Percentiles rank a stretch among this genome's conserved stretches.
phyloP scores from a whole-genome alignment of 306 rosid genomes.

The Potentilla sterilis region DNA sequence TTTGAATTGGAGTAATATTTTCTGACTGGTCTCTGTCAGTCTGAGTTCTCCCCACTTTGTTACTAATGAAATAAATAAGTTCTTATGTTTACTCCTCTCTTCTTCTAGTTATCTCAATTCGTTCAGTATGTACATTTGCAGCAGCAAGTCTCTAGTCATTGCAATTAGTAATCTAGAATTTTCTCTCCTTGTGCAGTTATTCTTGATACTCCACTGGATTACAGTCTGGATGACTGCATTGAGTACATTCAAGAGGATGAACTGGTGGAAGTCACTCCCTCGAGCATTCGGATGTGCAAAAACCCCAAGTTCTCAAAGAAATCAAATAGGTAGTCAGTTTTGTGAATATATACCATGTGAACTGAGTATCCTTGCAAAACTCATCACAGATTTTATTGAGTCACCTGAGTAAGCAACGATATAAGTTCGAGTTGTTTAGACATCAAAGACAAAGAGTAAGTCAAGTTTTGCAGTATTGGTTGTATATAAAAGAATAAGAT shows the following conservation, averaged over 20 bases:
- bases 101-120: neutral
- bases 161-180: neutral
- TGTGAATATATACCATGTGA: constrained; percentile 32
- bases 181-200: constrained; percentile 52
- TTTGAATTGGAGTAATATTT: neutral
- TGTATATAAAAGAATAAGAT: constrained; percentile 25
- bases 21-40: neutral
- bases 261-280: constrained; percentile 83
- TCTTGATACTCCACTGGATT: constrained; percentile 91
- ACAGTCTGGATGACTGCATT: constrained; percentile 93
- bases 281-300: constrained; percentile 81
- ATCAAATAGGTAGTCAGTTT: constrained; percentile 46
- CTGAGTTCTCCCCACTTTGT: neutral
- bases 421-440: constrained; percentile 20
- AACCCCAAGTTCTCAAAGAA: constrained; percentile 78
- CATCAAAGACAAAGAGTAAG: constrained; percentile 26
- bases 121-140: neutral
- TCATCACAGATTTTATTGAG: constrained; percentile 8
- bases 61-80: neutral
- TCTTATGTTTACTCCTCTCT: neutral
- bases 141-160: constrained; percentile 9
- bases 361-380: neutral
- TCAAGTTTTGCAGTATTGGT: constrained; percentile 39
- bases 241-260: constrained; percentile 99
- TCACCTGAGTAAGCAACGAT: constrained; percentile 3